A percentile compares a stretch with the other conserved stretches of the same genome.
Evolutionary conservation across 768 basidiomycete genomes (phyloP).

Genomic region (Agaricus blazei): DNA sequence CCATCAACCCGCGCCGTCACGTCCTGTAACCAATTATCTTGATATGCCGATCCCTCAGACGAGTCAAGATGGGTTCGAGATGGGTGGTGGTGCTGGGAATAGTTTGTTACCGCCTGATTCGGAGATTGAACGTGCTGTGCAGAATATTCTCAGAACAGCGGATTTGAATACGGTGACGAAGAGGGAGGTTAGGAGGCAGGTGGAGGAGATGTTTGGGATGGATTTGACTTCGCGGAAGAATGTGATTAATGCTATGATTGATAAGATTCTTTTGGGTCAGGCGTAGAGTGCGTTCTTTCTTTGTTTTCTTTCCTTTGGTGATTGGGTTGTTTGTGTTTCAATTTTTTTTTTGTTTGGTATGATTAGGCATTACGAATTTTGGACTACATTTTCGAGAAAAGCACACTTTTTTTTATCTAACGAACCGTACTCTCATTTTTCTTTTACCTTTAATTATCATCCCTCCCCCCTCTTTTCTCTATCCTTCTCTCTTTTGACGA

Average conservation of each 20-base stretch:
- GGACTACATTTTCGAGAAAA: background rate
- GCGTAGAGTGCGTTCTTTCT: slow-evolving; percentile 1
- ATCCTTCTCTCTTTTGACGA: slow-evolving; percentile 1
- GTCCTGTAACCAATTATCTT: slow-evolving; percentile 73
- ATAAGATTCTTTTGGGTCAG: slow-evolving; percentile 59
- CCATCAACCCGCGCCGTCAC: slow-evolving; percentile 61
- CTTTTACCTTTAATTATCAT: background rate
- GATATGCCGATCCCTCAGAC: slow-evolving; percentile 60
- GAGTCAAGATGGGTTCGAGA: slow-evolving; percentile 48
- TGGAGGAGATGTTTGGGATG: slow-evolving; percentile 80
- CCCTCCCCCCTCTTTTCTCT: background rate
- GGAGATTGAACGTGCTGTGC: slow-evolving; percentile 72
- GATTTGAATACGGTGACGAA: slow-evolving; percentile 92
- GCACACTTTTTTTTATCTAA: background rate
- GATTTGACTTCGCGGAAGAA: slow-evolving; percentile 69
- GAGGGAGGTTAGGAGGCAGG: slow-evolving; percentile 76
- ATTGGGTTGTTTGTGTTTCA: background rate
- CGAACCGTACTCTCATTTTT: background rate
- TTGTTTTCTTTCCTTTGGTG: no score
- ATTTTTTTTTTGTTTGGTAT: background rate
- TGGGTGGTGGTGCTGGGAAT: slow-evolving; percentile 14
- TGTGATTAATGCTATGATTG: slow-evolving; percentile 75
- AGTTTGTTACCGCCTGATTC: slow-evolving; percentile 54
- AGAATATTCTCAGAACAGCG: slow-evolving; percentile 66
- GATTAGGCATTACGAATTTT: background rate